phyloP scores from a whole-genome alignment of 305 asterid genomes.

The Solanum hybrid region DNA sequence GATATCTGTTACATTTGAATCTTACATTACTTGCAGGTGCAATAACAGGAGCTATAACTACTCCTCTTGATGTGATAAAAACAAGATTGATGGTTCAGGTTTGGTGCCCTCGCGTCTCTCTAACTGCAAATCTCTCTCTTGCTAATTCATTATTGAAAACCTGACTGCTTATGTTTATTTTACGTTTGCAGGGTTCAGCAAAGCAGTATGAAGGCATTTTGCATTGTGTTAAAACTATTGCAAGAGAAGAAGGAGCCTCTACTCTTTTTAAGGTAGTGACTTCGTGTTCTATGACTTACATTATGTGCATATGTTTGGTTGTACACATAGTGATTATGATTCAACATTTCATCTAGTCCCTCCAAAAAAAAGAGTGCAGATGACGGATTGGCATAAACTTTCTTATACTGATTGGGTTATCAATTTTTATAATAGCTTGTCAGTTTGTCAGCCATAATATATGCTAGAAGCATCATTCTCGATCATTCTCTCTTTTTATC shows the following conservation, averaged over 20 bases:
- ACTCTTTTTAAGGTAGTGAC: constrained; percentile 41
- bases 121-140: background rate
- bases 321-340: background rate
- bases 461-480: background rate
- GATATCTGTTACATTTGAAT: background rate
- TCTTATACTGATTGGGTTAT: background rate
- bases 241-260: constrained; percentile 52
- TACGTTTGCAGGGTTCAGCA: constrained; percentile 39
- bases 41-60: constrained; percentile 57
- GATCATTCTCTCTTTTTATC: background rate
- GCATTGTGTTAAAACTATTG: constrained; percentile 42
- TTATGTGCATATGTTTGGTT: background rate
- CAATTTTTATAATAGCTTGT: background rate
- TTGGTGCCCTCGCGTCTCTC: background rate
- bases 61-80: constrained; percentile 65
- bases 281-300: background rate
- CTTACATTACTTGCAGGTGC: constrained; percentile 33
- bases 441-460: background rate
- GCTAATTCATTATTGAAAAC: background rate
- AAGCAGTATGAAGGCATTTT: constrained; percentile 45
- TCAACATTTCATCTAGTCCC: background rate
- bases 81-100: constrained; percentile 73
- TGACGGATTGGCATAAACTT: background rate
- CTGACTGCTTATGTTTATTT: background rate
- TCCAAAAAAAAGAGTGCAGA: background rate